Base-by-base conservation (phyloP, 106 monocot genomes). In the Dendrobium nobile region DNA sequence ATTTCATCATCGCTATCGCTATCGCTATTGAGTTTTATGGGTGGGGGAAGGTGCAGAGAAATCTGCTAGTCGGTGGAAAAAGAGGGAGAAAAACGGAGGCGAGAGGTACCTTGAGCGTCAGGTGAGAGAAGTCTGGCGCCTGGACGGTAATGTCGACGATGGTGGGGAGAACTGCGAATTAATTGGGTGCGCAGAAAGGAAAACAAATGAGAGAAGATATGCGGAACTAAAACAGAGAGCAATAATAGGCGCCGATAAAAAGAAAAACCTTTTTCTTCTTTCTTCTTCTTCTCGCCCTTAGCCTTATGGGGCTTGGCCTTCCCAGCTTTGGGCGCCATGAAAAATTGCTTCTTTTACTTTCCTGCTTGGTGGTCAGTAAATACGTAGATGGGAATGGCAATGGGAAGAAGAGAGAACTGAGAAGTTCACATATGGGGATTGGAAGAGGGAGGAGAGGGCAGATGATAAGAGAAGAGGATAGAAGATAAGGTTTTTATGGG, bases 201-300 rank as follows among this genome's bases (percentile, higher is more conserved):
- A 65, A 61, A 40, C 20, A 59, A 44, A 10, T 61, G 42, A 74
- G 74, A 74, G 31, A 19, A 74, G 20, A 56, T 45, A 27, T 44
- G 42, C 74, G 26, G 56, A 54, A 56, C 2, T 37, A 31, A 73
- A 26, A 74, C 19, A 78, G 45, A 44, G 19, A 24, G 28, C 5
- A 42, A 37, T 47, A 22, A 17, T 75, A 65, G 37, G 28, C 18
- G 67, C 27, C 48, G 56, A 54, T 10, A 20, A 17, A 17, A 22
- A 9, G 15, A 4, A 9, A 73, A 20, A 97, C 97, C 93, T 81
- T 94, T 97, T 80, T 97, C 97, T 85, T 97, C 97, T 81, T 97
- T 97, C 84, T 97, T 97, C 82, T 97, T 97, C 92, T 97, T 97
- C 90, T 94, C 92, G 7, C 90, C 93, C 81, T 94, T 97, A 73